Evolutionary conservation across 306 rosid genomes (phyloP).

Genomic region (Crotalaria pallida): DNA sequence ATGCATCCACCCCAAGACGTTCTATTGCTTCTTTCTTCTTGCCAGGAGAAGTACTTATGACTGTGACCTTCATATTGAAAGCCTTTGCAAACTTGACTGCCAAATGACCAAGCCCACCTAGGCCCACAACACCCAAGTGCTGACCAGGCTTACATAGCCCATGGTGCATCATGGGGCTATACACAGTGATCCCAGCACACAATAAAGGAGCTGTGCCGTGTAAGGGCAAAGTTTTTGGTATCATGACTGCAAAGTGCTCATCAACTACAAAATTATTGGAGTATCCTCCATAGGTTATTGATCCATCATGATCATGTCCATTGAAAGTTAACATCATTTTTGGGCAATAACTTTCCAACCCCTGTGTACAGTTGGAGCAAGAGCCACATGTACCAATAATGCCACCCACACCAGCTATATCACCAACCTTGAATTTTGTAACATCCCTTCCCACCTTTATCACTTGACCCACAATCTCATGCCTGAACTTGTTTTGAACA

Average conservation of each 20-base stretch:
- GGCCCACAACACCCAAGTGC: slow-evolving; percentile 42
- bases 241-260: no score
- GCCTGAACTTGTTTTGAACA: no score
- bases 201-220: slow-evolving; percentile 17
- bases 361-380: background rate
- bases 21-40: slow-evolving; percentile 46
- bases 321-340: background rate
- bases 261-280: no score
- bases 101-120: slow-evolving; percentile 44
- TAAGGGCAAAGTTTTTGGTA: background rate
- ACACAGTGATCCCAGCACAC: slow-evolving; percentile 29
- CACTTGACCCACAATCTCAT: slow-evolving; percentile 22
- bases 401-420: slow-evolving; percentile 20
- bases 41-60: slow-evolving; percentile 31
- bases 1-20: slow-evolving; percentile 33
- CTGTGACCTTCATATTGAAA: slow-evolving; percentile 30
- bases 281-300: no score
- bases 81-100: slow-evolving; percentile 53
- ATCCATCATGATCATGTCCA: no score
- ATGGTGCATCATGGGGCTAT: slow-evolving; percentile 20
- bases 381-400: slow-evolving; percentile 21
- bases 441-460: slow-evolving; percentile 12
- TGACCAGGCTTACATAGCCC: slow-evolving; percentile 10
- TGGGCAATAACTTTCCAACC: slow-evolving; percentile 17
- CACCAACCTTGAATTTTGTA: slow-evolving; percentile 11